Conservation (phyloP, 2,329 filamentous ascomycete genomes). For the Beauveria varroae region DNA sequence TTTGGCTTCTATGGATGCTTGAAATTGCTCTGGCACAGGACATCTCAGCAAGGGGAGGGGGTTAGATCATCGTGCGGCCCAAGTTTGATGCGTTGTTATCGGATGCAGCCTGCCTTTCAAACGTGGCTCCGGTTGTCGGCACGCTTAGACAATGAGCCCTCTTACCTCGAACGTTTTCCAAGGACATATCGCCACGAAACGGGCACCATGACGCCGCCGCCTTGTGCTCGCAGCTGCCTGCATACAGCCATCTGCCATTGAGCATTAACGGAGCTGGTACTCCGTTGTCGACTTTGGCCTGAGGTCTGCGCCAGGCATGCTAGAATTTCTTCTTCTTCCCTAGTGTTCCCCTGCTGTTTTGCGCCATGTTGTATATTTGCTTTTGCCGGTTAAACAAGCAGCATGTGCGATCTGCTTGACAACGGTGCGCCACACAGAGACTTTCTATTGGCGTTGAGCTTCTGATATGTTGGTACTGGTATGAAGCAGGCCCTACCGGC, state of each 20-base stretch:
- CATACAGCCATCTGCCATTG: neutral
- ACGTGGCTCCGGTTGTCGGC: too few species aligned
- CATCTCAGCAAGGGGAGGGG: too few species aligned
- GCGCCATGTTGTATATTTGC: neutral
- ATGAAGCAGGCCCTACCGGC: neutral
- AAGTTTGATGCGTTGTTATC: too few species aligned
- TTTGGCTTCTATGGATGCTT: too few species aligned
- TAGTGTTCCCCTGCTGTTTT: neutral
- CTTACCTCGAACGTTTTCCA: neutral
- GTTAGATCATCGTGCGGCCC: too few species aligned
- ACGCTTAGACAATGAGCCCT: neutral
- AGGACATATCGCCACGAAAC: too few species aligned
- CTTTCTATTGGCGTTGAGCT: neutral
- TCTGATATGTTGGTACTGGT: too few species aligned
- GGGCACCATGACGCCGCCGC: neutral
- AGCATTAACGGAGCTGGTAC: neutral
- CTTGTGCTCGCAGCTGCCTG: neutral
- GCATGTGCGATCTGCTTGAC: neutral
- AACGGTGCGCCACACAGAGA: neutral
- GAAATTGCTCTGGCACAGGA: too few species aligned
- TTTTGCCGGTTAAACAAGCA: neutral
- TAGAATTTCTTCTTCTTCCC: neutral
- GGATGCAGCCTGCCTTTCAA: too few species aligned
- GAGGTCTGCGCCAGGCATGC: neutral
- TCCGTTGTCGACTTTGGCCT: neutral